phyloP scores from a whole-genome alignment of 73 alveolate species.

The Paramecium bursaria region DNA sequence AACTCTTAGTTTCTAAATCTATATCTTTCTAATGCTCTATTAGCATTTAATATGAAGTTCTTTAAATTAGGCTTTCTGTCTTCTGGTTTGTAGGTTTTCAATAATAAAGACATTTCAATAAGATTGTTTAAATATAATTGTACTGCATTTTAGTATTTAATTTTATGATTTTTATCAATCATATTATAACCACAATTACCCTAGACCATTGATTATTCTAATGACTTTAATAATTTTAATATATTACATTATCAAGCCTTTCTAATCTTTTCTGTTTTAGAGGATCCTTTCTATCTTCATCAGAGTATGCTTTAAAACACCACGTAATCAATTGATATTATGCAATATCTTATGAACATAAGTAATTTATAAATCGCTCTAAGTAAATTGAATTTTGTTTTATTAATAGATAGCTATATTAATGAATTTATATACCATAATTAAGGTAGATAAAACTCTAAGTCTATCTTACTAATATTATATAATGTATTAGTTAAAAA shows the following conservation, averaged over 20 bases:
- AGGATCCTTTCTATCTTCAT: conserved; percentile 28
- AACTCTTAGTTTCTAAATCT: not conserved
- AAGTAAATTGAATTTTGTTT: conserved; percentile 23
- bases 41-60: conserved; percentile 22
- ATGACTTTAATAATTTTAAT: not conserved
- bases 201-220: conserved; percentile 43
- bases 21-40: conserved; percentile 31
- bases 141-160: conserved; percentile 25
- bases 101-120: conserved; percentile 39
- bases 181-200: not conserved
- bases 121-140: conserved; percentile 19
- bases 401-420: conserved; percentile 4
- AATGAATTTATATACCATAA: conserved; percentile 8
- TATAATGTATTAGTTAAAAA: conserved; percentile 51
- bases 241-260: conserved; percentile 27
- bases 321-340: conserved; percentile 19
- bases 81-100: conserved; percentile 47
- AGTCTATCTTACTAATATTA: not conserved
- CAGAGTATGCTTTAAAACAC: conserved; percentile 44
- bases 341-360: conserved; percentile 25
- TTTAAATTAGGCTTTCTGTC: conserved; percentile 59
- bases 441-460: conserved; percentile 55
- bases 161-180: conserved; percentile 14
- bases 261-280: not conserved
- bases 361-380: conserved; percentile 4